Percentiles rank a stretch among this genome's conserved stretches.
These are phyloP conservation scores for Tulasnella sp. DNA, from an alignment of 768 basidiomycete genomes.

Conservation along the genomic window DNA sequence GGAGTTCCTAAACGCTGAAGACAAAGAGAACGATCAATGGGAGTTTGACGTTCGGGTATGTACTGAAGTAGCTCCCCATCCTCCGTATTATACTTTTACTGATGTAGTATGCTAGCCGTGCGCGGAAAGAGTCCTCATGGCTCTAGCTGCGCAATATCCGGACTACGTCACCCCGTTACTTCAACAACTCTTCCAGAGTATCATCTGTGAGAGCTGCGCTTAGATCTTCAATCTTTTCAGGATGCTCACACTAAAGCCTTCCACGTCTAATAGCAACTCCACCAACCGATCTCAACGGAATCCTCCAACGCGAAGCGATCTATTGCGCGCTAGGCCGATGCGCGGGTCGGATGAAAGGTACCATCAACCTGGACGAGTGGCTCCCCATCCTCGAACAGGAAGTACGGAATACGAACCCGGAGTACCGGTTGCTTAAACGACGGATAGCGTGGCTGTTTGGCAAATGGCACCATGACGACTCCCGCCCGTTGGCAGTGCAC, in stretches of 20 bases:
- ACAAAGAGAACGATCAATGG: constrained; percentile 85
- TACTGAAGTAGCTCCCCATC: background rate
- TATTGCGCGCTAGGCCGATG: constrained; percentile 88
- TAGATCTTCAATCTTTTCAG: background rate
- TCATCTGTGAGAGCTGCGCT: constrained; percentile 41
- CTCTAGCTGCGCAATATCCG: constrained; percentile 57
- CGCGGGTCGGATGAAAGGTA: constrained; percentile 45
- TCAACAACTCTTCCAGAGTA: constrained; percentile 42
- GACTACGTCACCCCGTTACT: constrained; percentile 60
- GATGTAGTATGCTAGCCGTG: constrained; percentile 50
- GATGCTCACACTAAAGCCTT: background rate
- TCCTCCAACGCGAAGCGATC: constrained; percentile 74
- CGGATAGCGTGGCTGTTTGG: constrained; percentile 92
- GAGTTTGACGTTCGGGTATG: constrained; percentile 82
- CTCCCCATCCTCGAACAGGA: constrained; percentile 44
- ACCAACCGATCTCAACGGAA: constrained; percentile 40
- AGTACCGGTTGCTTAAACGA: constrained; percentile 87
- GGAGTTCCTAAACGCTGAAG: constrained; percentile 87
- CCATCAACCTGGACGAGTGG: constrained; percentile 62
- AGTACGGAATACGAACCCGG: constrained; percentile 45
- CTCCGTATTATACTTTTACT: background rate
- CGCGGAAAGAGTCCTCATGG: constrained; percentile 83
- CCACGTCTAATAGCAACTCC: constrained; percentile 14
- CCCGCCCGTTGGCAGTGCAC: constrained; percentile 44
- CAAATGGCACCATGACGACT: constrained; percentile 65